Evolutionary conservation across 169 alveolate genomes (phyloP).

Genomic region (Plasmodium sp.): DNA sequence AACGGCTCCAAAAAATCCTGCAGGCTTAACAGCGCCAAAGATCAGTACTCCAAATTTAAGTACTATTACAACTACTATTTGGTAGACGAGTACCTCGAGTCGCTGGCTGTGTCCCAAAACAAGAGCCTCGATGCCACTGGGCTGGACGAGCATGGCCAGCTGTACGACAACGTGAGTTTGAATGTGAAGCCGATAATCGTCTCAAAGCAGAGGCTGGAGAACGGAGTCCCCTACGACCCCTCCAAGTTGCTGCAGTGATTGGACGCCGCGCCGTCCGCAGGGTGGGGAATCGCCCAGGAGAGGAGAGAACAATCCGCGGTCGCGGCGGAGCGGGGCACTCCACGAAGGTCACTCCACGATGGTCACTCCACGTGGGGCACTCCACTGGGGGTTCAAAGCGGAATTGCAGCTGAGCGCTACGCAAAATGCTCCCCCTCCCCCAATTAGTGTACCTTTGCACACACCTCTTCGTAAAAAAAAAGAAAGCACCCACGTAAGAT

Average conservation of each 20-base stretch:
- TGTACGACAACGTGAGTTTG: constrained; percentile 70
- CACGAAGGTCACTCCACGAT: background rate
- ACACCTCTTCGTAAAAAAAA: background rate
- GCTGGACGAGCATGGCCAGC: constrained; percentile 61
- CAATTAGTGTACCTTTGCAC: background rate
- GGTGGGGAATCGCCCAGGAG: background rate
- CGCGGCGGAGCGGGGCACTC: background rate
- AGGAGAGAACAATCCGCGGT: background rate
- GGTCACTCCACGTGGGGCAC: background rate
- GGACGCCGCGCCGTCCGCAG: background rate
- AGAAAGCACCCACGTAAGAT: background rate
- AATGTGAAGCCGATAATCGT: constrained; percentile 46
- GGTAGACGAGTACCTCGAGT: constrained; percentile 70
- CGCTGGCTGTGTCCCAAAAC: constrained; percentile 51
- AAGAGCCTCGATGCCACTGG: constrained; percentile 64
- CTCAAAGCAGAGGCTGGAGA: constrained; percentile 57
- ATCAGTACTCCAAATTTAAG: constrained; percentile 57
- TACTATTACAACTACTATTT: constrained; percentile 67
- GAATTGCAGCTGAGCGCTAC: background rate
- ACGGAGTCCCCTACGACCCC: constrained; percentile 71
- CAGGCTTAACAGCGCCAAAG: constrained; percentile 10
- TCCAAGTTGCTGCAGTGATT: constrained; percentile 20
- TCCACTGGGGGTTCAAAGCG: background rate
- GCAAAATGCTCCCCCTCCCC: background rate
- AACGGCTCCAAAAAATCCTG: background rate